Evolutionary conservation across 768 basidiomycete species (phyloP).

Genomic region (Tylopilus sp.): DNA sequence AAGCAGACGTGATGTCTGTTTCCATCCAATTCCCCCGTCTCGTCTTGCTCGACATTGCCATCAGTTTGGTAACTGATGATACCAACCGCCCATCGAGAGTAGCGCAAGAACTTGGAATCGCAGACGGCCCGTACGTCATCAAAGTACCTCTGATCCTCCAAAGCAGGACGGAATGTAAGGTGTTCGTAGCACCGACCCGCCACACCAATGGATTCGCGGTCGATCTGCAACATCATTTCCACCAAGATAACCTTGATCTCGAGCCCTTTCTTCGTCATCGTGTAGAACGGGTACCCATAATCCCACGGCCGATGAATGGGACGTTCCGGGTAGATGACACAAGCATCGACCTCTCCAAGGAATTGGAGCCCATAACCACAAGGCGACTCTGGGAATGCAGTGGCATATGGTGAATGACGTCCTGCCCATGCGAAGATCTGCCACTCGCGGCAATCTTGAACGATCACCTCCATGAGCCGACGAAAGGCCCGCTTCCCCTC

Average conservation of each 20-base stretch:
- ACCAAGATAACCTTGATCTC: constrained; percentile 8
- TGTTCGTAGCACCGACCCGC: neutral
- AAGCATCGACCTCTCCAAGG: neutral
- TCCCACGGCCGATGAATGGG: constrained; percentile 8
- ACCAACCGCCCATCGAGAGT: constrained; percentile 7
- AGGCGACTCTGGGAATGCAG: constrained; percentile 4
- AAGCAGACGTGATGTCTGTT: constrained; percentile 1
- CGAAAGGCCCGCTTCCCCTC: constrained; percentile 10
- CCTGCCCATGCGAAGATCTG: constrained; percentile 9
- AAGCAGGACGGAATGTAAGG: neutral
- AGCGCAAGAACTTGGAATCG: constrained; percentile 2
- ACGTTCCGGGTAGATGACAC: neutral
- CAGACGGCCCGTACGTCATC: neutral
- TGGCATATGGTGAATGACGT: constrained; percentile 3
- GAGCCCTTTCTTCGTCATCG: neutral
- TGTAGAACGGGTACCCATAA: constrained; percentile 4
- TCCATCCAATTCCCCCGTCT: neutral
- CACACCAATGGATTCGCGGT: neutral
- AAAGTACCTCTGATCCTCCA: constrained; percentile 3
- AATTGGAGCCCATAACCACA: neutral
- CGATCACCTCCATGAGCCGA: constrained; percentile 6
- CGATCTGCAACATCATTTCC: constrained; percentile 5
- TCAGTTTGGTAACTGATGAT: constrained; percentile 8
- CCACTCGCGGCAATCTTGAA: constrained; percentile 9
- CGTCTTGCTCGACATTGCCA: neutral